phyloP scores from a whole-genome alignment of 805 yeast genomes.

The Cyberlindnera bimundalis region DNA sequence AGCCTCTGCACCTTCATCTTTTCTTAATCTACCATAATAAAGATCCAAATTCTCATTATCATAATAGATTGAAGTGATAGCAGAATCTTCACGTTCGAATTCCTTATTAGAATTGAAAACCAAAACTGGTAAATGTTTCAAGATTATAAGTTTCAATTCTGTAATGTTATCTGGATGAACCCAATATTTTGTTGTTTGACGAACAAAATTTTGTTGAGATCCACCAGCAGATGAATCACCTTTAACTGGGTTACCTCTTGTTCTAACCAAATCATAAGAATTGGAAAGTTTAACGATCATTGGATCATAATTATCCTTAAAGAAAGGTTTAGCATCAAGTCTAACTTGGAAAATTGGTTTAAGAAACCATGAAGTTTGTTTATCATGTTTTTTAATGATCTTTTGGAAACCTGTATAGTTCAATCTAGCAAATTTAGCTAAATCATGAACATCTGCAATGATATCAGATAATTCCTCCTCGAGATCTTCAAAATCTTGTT shows the following conservation, averaged over 20 bases:
- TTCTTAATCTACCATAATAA: constrained; percentile 90
- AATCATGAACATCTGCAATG: constrained; percentile 95
- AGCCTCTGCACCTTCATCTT: constrained; percentile 99
- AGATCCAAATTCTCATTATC: constrained; percentile 88
- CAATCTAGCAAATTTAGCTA: constrained; percentile 88
- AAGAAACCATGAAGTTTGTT: constrained; percentile 72
- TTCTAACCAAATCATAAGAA: constrained; percentile 87
- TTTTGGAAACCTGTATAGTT: constrained; percentile 97
- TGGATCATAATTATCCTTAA: constrained; percentile 89
- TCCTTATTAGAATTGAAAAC: constrained; percentile 97
- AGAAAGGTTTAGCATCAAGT: constrained; percentile 90
- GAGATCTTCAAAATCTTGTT: constrained; percentile 66
- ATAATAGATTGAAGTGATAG: constrained; percentile 94
- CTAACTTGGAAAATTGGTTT: constrained; percentile 93
- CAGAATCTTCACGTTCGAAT: constrained; percentile 90
- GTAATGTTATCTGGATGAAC: constrained; percentile 98
- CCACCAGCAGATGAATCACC: constrained; percentile 99
- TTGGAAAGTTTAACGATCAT: constrained; percentile 86
- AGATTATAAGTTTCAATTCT: constrained; percentile 85
- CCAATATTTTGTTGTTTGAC: constrained; percentile 99
- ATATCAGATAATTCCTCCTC: constrained; percentile 80
- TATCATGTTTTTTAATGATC: constrained; percentile 95
- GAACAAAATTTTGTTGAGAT: constrained; percentile 92
- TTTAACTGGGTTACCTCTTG: constrained; percentile 90
- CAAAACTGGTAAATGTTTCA: constrained; percentile 94